Percentiles rank a stretch among this genome's conserved stretches.
Evolutionary conservation across 1,284 basidiomycete species (phyloP).

Genomic region (Irpex sp.): DNA sequence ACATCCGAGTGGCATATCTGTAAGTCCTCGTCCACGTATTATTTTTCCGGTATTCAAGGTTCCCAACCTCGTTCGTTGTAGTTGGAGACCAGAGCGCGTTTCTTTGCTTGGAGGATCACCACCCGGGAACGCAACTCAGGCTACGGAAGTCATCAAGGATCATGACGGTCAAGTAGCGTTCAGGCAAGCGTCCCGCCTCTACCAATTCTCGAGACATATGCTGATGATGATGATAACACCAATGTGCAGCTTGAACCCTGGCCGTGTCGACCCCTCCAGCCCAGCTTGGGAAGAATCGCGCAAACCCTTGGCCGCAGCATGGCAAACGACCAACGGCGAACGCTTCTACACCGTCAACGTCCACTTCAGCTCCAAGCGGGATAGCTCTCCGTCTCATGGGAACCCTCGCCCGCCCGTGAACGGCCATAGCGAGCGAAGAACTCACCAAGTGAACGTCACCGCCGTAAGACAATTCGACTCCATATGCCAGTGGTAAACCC

Average conservation of each 20-base stretch:
- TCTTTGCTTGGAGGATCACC: slow-evolving; percentile 21
- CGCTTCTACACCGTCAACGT: slow-evolving; percentile 60
- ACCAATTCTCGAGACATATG: not conserved
- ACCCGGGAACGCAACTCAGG: slow-evolving; percentile 23
- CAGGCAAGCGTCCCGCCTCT: slow-evolving; percentile 9
- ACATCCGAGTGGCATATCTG: slow-evolving; percentile 60
- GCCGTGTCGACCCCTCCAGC: slow-evolving; percentile 57
- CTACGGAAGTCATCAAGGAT: slow-evolving; percentile 17
- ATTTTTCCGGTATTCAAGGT: not conserved
- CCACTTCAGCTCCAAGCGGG: slow-evolving; percentile 58
- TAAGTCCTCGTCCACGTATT: slow-evolving; percentile 21
- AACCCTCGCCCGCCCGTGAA: slow-evolving; percentile 60
- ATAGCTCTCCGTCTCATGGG: slow-evolving; percentile 51
- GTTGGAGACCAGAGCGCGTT: slow-evolving; percentile 26
- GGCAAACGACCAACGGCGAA: slow-evolving; percentile 44
- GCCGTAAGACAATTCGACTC: slow-evolving; percentile 32
- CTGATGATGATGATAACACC: no score
- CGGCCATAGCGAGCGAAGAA: slow-evolving; percentile 43
- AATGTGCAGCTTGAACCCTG: slow-evolving; percentile 51
- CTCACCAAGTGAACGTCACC: slow-evolving; percentile 46
- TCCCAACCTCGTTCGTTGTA: not conserved
- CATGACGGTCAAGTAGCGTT: slow-evolving; percentile 18
- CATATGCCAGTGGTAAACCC: not conserved
- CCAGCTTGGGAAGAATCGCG: slow-evolving; percentile 55
- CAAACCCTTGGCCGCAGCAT: slow-evolving; percentile 60